Evolutionary conservation across 2,329 filamentous ascomycete genomes (phyloP), one percentile per base, ranked within the genome.

Genomic region (Microsporum ferrugineum): DNA sequence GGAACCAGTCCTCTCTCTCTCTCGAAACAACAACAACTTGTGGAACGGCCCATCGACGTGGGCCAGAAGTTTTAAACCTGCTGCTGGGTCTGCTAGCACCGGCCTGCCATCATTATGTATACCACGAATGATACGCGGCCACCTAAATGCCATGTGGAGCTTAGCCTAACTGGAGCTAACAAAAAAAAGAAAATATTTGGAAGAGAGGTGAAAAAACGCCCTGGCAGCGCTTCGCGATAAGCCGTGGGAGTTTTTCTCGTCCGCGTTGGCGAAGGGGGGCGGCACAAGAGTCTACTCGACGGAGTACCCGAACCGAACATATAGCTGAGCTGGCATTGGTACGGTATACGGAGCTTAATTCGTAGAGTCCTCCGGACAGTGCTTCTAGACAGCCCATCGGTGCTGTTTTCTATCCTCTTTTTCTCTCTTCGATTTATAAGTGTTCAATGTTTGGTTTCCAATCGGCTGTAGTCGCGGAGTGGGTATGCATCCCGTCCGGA

Each of bases 1-100:
- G 39, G 39, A 5, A 1, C 43, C 43, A 8, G 43, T 47, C 23
- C 43, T 47, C n/a, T 23, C 45, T 45, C 23, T 23, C 29, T 55
- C 51, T 38, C 33, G 51, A 55, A 34, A 36, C 31, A 14, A 17
- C 31, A 55, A 14, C 31, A n/a, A n/a, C 49, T 17, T 12, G n/a
- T 5, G 39, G 4, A 17, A n/a, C 39, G 14, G 6, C n/a, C 55
- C 55, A 57, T 57, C 55, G 55, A 31, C 39, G 55, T 43, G 55
- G 55, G 55, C 55, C 41, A 57, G 55, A 57, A 31, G 39, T 57
- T 43, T 43, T 43, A 55, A 57, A 57, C 55, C 55, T 57, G 55
- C 55, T 57, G 17, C 55, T 57, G 55, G 55, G 55, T 57, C 55
- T 41, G 14, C 34, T 57, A 43, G 55, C 39, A 43, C 27, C 27